Conservation (phyloP, 208 protist genomes). For the Porcisia deanei region DNA sequence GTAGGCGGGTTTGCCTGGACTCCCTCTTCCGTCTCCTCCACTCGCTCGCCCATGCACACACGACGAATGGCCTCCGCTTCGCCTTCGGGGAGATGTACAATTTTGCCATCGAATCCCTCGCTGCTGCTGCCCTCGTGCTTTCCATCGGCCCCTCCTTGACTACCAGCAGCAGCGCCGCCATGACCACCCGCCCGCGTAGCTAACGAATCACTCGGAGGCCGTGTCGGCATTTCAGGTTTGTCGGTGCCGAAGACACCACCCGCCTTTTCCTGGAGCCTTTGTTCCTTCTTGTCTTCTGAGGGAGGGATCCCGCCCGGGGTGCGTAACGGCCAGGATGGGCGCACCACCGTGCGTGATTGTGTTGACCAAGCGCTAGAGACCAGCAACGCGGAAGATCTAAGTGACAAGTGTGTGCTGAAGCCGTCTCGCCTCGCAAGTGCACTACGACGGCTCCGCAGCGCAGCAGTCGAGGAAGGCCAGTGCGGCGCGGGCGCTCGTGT, state of each 20-base stretch:
- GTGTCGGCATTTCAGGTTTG: not conserved
- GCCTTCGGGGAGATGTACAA: conserved; percentile 11
- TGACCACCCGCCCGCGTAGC: not conserved
- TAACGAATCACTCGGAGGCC: not conserved
- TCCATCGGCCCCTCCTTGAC: not conserved
- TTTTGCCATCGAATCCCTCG: conserved; percentile 6
- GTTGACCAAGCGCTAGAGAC: conserved; percentile 5
- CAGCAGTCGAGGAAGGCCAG: not conserved
- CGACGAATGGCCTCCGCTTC: conserved; percentile 23
- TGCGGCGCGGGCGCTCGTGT: not conserved
- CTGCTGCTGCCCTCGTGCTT: not conserved
- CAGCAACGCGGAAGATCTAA: not conserved
- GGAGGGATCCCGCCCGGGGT: conserved; percentile 7
- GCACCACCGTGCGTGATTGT: conserved; percentile 18
- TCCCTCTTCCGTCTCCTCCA: conserved; percentile 6
- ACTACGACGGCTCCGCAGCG: conserved; percentile 6
- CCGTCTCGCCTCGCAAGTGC: conserved; percentile 1
- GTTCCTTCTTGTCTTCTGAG: conserved; percentile 19
- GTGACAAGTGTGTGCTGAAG: not conserved
- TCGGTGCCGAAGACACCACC: not conserved
- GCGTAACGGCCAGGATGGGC: conserved; percentile 23
- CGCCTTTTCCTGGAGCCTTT: conserved; percentile 6
- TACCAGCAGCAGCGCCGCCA: not conserved
- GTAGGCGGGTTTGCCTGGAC: not conserved
- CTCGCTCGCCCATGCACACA: conserved; percentile 11